Evolutionary conservation across 805 yeast species (phyloP).

Genomic region (Brettanomyces naardenensis): DNA sequence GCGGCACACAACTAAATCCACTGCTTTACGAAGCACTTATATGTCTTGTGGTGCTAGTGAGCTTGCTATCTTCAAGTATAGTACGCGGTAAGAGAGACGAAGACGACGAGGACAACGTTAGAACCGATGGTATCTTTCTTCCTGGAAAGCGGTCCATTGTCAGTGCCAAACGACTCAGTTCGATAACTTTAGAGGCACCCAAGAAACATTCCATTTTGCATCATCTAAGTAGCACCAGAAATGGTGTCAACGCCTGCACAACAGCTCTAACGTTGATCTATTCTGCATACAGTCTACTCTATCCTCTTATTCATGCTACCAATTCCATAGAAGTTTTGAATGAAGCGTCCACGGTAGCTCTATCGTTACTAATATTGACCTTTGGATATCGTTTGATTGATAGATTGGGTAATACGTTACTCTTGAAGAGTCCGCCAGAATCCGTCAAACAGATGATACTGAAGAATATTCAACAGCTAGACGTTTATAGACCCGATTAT

Average conservation of each 20-base stretch:
- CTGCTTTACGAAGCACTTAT: conserved; percentile 25
- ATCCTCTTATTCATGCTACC: conserved; percentile 19
- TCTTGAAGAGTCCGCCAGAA: conserved; percentile 42
- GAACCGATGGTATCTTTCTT: not conserved
- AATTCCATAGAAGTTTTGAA: conserved; percentile 15
- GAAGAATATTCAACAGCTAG: conserved; percentile 39
- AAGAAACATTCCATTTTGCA: conserved; percentile 6
- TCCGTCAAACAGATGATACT: conserved; percentile 29
- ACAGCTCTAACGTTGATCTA: conserved; percentile 34
- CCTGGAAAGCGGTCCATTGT: conserved; percentile 4
- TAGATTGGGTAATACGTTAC: conserved; percentile 42
- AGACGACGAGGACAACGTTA: not conserved
- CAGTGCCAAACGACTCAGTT: conserved; percentile 18
- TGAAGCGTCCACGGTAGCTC: conserved; percentile 18
- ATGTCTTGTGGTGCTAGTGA: conserved; percentile 17
- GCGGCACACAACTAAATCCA: conserved; percentile 14
- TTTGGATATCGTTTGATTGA: conserved; percentile 34
- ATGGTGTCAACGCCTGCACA: conserved; percentile 30
- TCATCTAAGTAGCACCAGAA: conserved; percentile 6
- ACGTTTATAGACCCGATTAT: conserved; percentile 44
- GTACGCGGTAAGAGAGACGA: conserved; percentile 8
- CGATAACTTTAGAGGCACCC: conserved; percentile 21
- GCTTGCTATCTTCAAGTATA: conserved; percentile 27
- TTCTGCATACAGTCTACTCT: conserved; percentile 22
- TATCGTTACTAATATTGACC: conserved; percentile 17